Base-by-base conservation (phyloP, 257 asterid genomes). In the Mentha longifolia region DNA sequence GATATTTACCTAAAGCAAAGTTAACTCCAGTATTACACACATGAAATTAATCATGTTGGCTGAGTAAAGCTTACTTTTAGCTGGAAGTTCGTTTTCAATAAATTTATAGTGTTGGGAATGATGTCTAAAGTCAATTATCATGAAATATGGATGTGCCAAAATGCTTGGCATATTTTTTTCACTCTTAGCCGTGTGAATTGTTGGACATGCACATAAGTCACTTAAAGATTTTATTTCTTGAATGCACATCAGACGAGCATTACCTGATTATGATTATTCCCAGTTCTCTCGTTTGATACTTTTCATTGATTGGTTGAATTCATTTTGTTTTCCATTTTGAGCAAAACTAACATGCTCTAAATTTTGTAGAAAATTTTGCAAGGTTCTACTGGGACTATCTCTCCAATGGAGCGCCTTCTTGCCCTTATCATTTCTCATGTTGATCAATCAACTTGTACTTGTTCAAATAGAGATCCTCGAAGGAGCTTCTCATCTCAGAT, bases 401-500 rank as follows among this genome's bases (percentile, higher is more conserved):
- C 97, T 75, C 81, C 93, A n/a, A 58, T 95, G 82, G 99, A 89
- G 75, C 83, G 83, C 31, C 78, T 88, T 72, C 90, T 95, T 60
- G 85, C 81, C 67, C 79, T 82, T 45, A 46, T 82, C 67, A 66
- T 86, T 60, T 83, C 93, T 73, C 98, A 95, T n/a, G 89, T 72
- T 81, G 93, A 92, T 71, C 86, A 86, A 74, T 81, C 82, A 80
- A 79, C 94, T 42, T 95, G 98, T 83, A 80, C 80, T 67, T 92
- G 99, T 84, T 82, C 86, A 54, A 68, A 55, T 75, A 67, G 69
- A 81, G 93, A 89, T 61, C 89, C 94, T 46, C 80, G 72, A 56
- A 68, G 83, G 83, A 83, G 92, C 79, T 83, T 95, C 78, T 77
- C 94, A 56, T 88, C 93, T 62, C 97, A 86, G 84, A 88, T 95